Percentiles rank a stretch among this genome's conserved stretches.
phyloP scores from a whole-genome alignment of 2,329 filamentous ascomycete species.

The Stagonosporopsis chrysanthemi region DNA sequence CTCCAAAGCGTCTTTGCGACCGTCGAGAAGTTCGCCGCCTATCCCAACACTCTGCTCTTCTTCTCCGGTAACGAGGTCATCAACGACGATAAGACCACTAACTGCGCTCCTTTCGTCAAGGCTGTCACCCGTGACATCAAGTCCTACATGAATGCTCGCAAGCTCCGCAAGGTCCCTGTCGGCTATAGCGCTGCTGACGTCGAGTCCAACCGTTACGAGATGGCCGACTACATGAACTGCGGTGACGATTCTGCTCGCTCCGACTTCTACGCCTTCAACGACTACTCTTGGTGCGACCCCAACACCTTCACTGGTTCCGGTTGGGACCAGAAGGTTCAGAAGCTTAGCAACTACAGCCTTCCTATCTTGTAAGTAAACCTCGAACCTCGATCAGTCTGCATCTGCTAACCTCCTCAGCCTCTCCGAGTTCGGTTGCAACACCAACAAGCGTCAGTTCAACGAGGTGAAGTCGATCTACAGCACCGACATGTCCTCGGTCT shows the following conservation, averaged over 20 bases:
- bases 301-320: conserved; percentile 74
- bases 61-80: conserved; percentile 84
- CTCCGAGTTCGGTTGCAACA: conserved; percentile 92
- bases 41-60: conserved; percentile 86
- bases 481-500: conserved; percentile 82
- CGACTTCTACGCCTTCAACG: conserved; percentile 90
- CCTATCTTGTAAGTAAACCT: conserved; percentile 71
- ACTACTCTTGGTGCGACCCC: conserved; percentile 85
- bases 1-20: conserved; percentile 88
- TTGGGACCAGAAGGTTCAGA: conserved; percentile 88
- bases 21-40: conserved; percentile 81
- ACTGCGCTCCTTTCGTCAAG: conserved; percentile 72
- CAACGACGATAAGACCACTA: conserved; percentile 68
- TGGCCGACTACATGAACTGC: conserved; percentile 93
- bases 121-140: conserved; percentile 82
- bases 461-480: conserved; percentile 84
- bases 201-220: conserved; percentile 82
- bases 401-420: conserved; percentile 59
- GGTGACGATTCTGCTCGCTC: conserved; percentile 82
- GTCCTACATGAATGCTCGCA: conserved; percentile 77
- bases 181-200: conserved; percentile 89
- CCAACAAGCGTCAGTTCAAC: conserved; percentile 79
- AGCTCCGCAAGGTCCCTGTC: conserved; percentile 73
- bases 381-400: background rate
- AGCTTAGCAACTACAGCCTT: conserved; percentile 84